Base-by-base conservation (phyloP, 331 rosid species). In the Acacia concinna region DNA sequence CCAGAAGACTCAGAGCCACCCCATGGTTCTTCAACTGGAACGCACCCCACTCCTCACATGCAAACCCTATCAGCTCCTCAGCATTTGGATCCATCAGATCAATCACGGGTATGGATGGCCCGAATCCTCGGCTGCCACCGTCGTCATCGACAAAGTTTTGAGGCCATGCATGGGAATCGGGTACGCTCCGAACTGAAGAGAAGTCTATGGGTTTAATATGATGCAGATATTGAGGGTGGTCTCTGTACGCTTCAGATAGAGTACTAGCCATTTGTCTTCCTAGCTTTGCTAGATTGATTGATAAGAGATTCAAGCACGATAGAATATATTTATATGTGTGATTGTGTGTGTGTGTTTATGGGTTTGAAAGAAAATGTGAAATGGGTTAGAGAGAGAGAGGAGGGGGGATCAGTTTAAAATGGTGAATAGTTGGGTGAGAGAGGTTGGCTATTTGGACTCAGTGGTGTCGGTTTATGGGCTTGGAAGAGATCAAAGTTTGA, bases 101-200 rank as follows among this genome's bases (percentile, higher is more conserved):
- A 14, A 94, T 82, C n/a, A 85, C 56, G 23, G 97, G 98, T 28
- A 89, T 75, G 5, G 81, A 73, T 31, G 81, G 44, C 5, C 57
- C 74, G 6, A 57, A 27, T 7, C 23, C 38, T 0, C n/a, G n/a
- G n/a, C n/a, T n/a, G n/a, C 31, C 31, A 0, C n/a, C 62, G 5
- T 1, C 23, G 27, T 23, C 31, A 6, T 23, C 5, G 31, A 8
- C 15, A 5, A 21, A 13, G 5, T 15, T 52, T 7, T 64, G 82
- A 13, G 84, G 65, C 98, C 98, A 92, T 28, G 85, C 85, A 77
- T 95, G 93, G 0, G 98, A 89, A 0, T 92, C 97, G 0, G 98
- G 98, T 6, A 91, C 38, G 37, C 84, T 78, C 8, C 65, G 47
- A 21, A 85, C 12, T 0, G 97, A 87, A 52, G 84, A 74, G 25